Evolutionary conservation across 257 asterid species (phyloP).

Genomic region (Jasminum sambac): DNA sequence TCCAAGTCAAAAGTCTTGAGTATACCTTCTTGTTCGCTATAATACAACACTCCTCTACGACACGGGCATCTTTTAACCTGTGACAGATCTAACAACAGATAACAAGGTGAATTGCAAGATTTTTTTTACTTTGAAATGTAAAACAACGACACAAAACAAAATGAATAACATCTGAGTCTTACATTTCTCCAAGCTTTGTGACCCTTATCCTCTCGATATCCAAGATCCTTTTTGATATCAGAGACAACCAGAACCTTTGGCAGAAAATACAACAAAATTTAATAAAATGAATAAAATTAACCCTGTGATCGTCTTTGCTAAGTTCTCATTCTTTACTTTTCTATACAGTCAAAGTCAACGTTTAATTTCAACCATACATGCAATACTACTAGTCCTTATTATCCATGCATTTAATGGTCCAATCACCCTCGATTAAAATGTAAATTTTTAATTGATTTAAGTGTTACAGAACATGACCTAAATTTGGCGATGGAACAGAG

Average conservation of each 20-base stretch:
- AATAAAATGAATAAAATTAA: too few species aligned
- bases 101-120: constrained; percentile 27
- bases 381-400: too few species aligned
- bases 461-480: constrained; percentile 3
- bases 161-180: constrained; percentile 19
- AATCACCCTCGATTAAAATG: too few species aligned
- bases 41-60: constrained; percentile 70
- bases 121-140: background rate
- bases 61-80: constrained; percentile 79
- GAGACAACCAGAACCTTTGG: constrained; percentile 82
- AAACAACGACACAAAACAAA: constrained; percentile 5
- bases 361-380: too few species aligned
- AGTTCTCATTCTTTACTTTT: too few species aligned
- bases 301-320: too few species aligned
- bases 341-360: too few species aligned
- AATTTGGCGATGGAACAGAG: constrained; percentile 19
- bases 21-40: constrained; percentile 69
- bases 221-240: constrained; percentile 80
- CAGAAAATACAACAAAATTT: constrained; percentile 23
- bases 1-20: constrained; percentile 23
- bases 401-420: too few species aligned
- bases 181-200: constrained; percentile 93
- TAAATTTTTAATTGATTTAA: too few species aligned
- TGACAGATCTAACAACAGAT: constrained; percentile 52
- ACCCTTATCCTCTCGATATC: constrained; percentile 63